Base-by-base conservation (phyloP, 257 asterid species). In the Datura wrightii region DNA sequence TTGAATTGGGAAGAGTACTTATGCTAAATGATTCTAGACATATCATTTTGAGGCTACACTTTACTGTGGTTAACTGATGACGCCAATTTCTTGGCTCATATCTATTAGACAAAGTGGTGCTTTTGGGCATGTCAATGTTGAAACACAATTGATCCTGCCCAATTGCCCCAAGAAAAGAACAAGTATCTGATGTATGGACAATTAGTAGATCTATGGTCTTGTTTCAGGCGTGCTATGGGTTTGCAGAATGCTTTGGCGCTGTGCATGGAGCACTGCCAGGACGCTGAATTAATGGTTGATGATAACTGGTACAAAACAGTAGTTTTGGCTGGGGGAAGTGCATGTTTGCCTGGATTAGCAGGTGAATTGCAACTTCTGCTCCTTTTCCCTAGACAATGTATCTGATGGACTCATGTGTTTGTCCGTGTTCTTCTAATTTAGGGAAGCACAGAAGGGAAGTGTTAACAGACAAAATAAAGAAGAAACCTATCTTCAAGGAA, bases 271-370 rank as follows among this genome's bases (percentile, higher is more conserved):
- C 99, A 93, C 88, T 94, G 99, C 87, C 91, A 88, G 80, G 98
- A 92, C 69, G 97, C 97, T 58, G 99, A 94, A 86, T 87, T 94
- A 88, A 87, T 92, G 46, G 91, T 90, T 8, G 97, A 92, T 70
- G 89, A 91, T 80, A 89, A 85, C 67, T 97, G 99, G 99, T 94
- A 90, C 88, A 94, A 89, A 90, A 94, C 98, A 36, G 90, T 97
- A 65, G 98, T 97, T 6, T 85, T 97, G 87, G 84, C 98, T 1
- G 99, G 99, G 19, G 98, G 98, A 87, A 92, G 89, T 84, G 98
- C 98, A 66, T 97, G 98, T 84, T 91, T 97, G 90, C 98, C 98
- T 37, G 99, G 99, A 88, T 90, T 97, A 89, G 93, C 98, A 93
- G 98, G 99, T 94, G 58, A 86, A 59, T 65, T 52, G 85, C 79